These are phyloP conservation scores for Rutstroemia sp. DNA, from an alignment of 2,329 filamentous ascomycete genomes.

Conservation along the genomic window DNA sequence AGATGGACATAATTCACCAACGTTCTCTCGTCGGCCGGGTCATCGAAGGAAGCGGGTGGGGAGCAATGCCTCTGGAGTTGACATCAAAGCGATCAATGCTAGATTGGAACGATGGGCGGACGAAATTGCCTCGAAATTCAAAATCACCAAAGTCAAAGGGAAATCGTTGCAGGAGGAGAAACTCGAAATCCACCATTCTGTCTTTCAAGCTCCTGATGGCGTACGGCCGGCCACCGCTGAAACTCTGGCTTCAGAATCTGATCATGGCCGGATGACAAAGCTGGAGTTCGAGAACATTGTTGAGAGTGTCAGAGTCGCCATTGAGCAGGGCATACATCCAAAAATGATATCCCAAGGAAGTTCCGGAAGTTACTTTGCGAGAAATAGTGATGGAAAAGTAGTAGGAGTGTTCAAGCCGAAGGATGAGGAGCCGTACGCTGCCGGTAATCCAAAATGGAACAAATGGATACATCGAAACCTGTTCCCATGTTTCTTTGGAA, in stretches of 20 bases:
- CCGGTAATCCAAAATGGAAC: conserved; percentile 97
- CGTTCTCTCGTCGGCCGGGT: conserved; percentile 36
- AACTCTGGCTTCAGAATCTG: conserved; percentile 52
- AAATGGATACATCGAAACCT: conserved; percentile 99
- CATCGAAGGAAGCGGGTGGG: conserved; percentile 40
- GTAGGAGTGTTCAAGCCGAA: conserved; percentile 99
- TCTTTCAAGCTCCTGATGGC: conserved; percentile 89
- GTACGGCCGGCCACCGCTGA: conserved; percentile 73
- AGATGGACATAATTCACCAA: conserved; percentile 31
- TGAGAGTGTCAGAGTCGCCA: conserved; percentile 83
- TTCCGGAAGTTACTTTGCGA: conserved; percentile 95
- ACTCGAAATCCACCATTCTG: conserved; percentile 93
- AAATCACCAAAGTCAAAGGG: conserved; percentile 70
- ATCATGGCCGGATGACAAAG: conserved; percentile 64
- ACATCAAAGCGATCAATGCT: conserved; percentile 97
- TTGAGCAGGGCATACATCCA: conserved; percentile 84
- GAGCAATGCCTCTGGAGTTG: conserved; percentile 79
- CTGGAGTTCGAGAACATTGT: conserved; percentile 81
- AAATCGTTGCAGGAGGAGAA: conserved; percentile 73
- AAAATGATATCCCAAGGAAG: conserved; percentile 96
- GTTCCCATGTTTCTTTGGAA: conserved; percentile 94
- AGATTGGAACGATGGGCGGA: conserved; percentile 94
- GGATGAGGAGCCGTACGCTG: conserved; percentile 96
- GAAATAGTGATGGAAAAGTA: conserved; percentile 84
- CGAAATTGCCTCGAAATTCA: conserved; percentile 96